Percentiles rank a stretch among this genome's conserved stretches.
phyloP scores from a whole-genome alignment of 202 grass and related monocot genomes.

The Dendrocalamus latiflorus region DNA sequence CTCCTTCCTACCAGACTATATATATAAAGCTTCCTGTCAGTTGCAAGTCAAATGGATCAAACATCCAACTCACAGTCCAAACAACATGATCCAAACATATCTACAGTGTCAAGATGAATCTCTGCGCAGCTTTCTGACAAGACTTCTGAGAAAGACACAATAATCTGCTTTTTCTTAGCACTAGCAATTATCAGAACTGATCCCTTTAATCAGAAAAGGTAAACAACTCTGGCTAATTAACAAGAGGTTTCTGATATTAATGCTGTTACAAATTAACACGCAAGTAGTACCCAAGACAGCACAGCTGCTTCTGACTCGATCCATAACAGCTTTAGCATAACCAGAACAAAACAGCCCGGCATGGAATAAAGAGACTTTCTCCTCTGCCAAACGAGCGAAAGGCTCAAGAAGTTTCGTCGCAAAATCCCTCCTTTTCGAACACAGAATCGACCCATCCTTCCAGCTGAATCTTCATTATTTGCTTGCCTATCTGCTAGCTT shows the following conservation, averaged over 20 bases:
- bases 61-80: neutral
- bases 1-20: neutral
- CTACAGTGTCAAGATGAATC: neutral
- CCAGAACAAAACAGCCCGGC: neutral
- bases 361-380: constrained; percentile 32
- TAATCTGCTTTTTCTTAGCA: constrained; percentile 8
- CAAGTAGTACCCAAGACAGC: neutral
- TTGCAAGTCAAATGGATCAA: neutral
- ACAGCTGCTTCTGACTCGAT: neutral
- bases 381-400: neutral
- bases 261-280: neutral
- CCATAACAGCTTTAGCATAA: neutral
- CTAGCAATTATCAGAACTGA: neutral
- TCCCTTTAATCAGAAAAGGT: neutral
- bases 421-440: neutral
- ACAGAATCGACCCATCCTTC: neutral
- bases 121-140: neutral
- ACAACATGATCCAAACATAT: neutral
- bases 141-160: neutral
- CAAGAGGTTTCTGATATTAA: neutral
- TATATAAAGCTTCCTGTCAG: neutral
- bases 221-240: neutral
- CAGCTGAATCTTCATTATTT: neutral
- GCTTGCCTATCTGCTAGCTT: neutral
- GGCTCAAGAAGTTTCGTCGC: constrained; percentile 28